A percentile compares a stretch with the other conserved stretches of the same genome.
Evolutionary conservation across 495 filamentous ascomycete species (phyloP).

Genomic region (Poronia punctata): DNA sequence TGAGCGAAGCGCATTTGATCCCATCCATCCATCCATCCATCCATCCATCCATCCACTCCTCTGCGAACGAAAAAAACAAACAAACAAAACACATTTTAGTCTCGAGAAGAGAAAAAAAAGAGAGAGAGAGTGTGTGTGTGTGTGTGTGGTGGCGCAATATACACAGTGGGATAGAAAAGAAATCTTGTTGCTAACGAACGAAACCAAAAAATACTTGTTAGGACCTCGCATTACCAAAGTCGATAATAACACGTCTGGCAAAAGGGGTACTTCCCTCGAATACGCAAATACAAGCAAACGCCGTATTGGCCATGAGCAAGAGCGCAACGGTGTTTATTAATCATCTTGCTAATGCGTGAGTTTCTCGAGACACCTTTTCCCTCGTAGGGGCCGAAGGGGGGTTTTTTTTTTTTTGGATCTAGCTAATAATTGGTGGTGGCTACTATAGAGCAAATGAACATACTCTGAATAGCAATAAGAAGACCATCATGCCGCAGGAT

Average conservation of each 20-base stretch:
- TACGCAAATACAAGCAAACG: slow-evolving; percentile 90
- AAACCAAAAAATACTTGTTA: slow-evolving; percentile 28
- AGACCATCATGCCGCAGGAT: slow-evolving; percentile 78
- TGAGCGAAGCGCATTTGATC: background rate
- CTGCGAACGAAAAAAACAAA: background rate
- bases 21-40: background rate
- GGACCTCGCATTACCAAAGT: slow-evolving; percentile 89
- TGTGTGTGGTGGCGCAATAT: slow-evolving; percentile 20
- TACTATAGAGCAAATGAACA: slow-evolving; percentile 67
- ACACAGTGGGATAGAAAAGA: background rate
- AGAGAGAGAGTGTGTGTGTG: slow-evolving; percentile 26
- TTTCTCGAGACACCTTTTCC: no score
- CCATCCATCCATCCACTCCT: background rate
- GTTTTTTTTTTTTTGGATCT: no score
- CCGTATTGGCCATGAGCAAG: slow-evolving; percentile 83
- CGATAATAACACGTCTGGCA: slow-evolving; percentile 86
- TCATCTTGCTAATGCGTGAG: slow-evolving; percentile 78
- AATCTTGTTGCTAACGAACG: no score
- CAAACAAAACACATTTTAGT: no score
- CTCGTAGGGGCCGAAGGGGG: no score
- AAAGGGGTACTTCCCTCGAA: slow-evolving; percentile 97
- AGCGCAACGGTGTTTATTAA: slow-evolving; percentile 91
- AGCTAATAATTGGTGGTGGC: slow-evolving; percentile 5
- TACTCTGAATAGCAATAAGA: slow-evolving; percentile 58
- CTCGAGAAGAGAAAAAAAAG: background rate